phyloP scores from a whole-genome alignment of 1,284 basidiomycete species.

The Tilletia indica region DNA sequence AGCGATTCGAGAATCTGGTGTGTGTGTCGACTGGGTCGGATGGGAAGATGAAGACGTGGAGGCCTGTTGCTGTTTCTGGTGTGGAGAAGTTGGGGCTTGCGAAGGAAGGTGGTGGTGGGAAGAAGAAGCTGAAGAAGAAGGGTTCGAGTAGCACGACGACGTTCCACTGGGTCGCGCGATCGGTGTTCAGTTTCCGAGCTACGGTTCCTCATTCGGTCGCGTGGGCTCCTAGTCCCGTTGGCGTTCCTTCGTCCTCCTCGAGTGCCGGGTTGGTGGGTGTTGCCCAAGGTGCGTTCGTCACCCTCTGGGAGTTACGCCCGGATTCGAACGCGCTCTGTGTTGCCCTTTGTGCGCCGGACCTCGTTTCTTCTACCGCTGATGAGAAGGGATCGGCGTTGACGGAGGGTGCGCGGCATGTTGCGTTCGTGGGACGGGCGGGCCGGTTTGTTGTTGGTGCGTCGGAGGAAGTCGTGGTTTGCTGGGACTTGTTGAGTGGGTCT shows the following conservation, averaged over 20 bases:
- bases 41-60: slow-evolving; percentile 71
- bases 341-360: slow-evolving; percentile 59
- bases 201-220: slow-evolving; percentile 59
- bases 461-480: slow-evolving; percentile 66
- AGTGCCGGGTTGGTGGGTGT: slow-evolving; percentile 72
- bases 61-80: slow-evolving; percentile 10
- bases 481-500: slow-evolving; percentile 69
- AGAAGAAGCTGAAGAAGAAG: slow-evolving; percentile 13
- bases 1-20: slow-evolving; percentile 37
- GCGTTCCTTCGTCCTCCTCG: background rate
- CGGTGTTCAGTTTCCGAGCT: slow-evolving; percentile 46
- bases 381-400: background rate
- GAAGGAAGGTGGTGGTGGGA: slow-evolving; percentile 16
- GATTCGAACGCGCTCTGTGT: slow-evolving; percentile 67
- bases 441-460: slow-evolving; percentile 64
- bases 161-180: slow-evolving; percentile 49
- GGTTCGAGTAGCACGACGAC: slow-evolving; percentile 19
- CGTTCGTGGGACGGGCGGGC: slow-evolving; percentile 68
- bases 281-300: slow-evolving; percentile 68
- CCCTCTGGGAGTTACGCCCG: slow-evolving; percentile 70
- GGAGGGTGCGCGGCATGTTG: slow-evolving; percentile 39
- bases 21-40: slow-evolving; percentile 71
- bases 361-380: background rate
- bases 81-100: background rate
- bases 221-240: slow-evolving; percentile 75